phyloP scores from a whole-genome alignment of 345 rosid species.

The Cardamine chenopodiifolia region DNA sequence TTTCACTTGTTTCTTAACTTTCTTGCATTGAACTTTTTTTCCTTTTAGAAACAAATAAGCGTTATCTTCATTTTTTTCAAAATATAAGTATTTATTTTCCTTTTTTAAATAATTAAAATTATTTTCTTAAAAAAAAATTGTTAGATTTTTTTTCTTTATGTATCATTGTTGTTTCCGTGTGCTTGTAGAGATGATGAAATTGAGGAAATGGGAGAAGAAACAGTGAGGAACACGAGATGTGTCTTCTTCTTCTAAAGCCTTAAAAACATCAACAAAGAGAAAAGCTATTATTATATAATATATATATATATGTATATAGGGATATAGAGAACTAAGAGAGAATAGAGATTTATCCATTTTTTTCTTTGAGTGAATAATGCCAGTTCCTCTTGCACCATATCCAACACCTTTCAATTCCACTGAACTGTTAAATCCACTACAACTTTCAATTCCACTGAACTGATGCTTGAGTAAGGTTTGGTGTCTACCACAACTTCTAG shows the following conservation, averaged over 20 bases:
- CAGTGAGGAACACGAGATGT: constrained; percentile 43
- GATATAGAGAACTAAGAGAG: not conserved
- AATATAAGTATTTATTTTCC: not conserved
- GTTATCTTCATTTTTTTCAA: constrained; percentile 2
- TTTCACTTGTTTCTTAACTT: constrained; percentile 40
- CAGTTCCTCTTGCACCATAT: constrained; percentile 95
- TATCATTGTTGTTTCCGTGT: not conserved
- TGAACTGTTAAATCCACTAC: no score
- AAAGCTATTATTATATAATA: constrained; percentile 11
- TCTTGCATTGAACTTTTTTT: constrained; percentile 30
- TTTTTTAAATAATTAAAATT: not conserved
- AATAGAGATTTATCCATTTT: constrained; percentile 17
- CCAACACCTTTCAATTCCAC: constrained; percentile 52
- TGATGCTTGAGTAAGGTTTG: no score
- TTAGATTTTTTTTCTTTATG: not conserved
- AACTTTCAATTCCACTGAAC: no score
- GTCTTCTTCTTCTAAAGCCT: constrained; percentile 43
- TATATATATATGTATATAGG: not conserved
- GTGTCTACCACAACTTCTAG: no score
- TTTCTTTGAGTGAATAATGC: constrained; percentile 58
- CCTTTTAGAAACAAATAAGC: constrained; percentile 1
- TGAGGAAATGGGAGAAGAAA: constrained; percentile 48
- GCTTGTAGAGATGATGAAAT: constrained; percentile 17
- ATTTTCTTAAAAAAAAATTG: not conserved
- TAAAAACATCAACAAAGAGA: constrained; percentile 28